Conservation (phyloP, 1,139 yeast species). For the Yamadazyma sp. region DNA sequence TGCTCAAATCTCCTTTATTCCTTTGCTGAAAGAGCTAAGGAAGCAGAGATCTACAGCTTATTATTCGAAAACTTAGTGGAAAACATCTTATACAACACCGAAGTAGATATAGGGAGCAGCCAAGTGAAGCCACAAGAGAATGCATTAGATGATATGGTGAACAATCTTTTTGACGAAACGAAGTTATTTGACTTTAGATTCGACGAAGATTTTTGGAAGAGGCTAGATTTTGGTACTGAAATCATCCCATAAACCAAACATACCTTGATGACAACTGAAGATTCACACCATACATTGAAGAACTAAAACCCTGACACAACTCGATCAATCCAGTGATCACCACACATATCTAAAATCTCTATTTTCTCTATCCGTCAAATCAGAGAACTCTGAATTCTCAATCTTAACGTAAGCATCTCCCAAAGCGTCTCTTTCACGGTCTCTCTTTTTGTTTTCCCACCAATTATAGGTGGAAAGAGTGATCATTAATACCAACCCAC, state of each 20-base stretch:
- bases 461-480: conserved; percentile 10
- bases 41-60: conserved; percentile 21
- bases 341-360: conserved; percentile 20
- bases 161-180: conserved; percentile 7
- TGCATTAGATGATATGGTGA: background rate
- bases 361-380: conserved; percentile 19
- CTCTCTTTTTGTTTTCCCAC: conserved; percentile 13
- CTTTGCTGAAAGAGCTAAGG: conserved; percentile 22
- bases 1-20: conserved; percentile 22
- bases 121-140: background rate
- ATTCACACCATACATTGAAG: no score
- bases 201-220: conserved; percentile 17
- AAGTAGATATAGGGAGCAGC: conserved; percentile 1
- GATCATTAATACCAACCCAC: conserved; percentile 17
- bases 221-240: conserved; percentile 8
- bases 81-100: conserved; percentile 15
- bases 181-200: conserved; percentile 14
- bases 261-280: no score
- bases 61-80: conserved; percentile 21
- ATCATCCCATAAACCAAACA: background rate
- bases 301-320: background rate
- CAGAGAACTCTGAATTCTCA: conserved; percentile 14
- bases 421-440: conserved; percentile 21
- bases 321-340: conserved; percentile 5
- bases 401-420: conserved; percentile 13